phyloP scores from a whole-genome alignment of 2,329 filamentous ascomycete species.

The Fusarium sp. region DNA sequence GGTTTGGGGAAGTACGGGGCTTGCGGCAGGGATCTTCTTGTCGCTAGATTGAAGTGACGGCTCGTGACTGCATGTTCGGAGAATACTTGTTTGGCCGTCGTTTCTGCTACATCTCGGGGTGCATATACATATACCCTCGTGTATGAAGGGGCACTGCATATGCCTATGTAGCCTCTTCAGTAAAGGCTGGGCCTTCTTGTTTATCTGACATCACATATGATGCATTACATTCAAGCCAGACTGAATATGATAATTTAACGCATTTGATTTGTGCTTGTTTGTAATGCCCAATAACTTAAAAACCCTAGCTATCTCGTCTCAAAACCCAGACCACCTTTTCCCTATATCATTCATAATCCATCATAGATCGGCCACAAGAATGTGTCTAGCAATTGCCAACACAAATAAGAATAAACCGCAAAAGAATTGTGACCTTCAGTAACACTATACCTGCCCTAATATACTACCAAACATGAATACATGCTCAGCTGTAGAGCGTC shows the following conservation, averaged over 20 bases:
- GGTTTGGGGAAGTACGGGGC: slow-evolving; percentile 5
- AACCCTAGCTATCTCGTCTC: slow-evolving; percentile 4
- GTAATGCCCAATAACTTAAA: slow-evolving; percentile 7
- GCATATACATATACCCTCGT: slow-evolving; percentile 5
- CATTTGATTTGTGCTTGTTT: slow-evolving; percentile 21
- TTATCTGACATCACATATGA: slow-evolving; percentile 5
- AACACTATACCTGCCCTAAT: slow-evolving; percentile 3
- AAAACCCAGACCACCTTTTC: slow-evolving; percentile 26
- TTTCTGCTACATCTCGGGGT: background rate
- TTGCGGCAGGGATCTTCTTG: slow-evolving; percentile 3
- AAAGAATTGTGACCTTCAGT: slow-evolving; percentile 9
- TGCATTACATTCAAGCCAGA: background rate
- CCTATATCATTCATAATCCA: slow-evolving; percentile 30
- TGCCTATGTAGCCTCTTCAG: slow-evolving; percentile 5
- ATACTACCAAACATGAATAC: slow-evolving; percentile 10
- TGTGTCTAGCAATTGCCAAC: slow-evolving; percentile 4
- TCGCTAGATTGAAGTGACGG: background rate
- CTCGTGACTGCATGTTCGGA: slow-evolving; percentile 1
- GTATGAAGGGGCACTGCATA: background rate
- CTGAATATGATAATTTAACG: background rate
- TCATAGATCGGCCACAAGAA: slow-evolving; percentile 18
- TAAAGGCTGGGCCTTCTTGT: background rate
- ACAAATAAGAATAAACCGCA: slow-evolving; percentile 11
- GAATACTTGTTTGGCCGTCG: background rate
- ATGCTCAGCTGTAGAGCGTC: slow-evolving; percentile 10